These are phyloP conservation scores for Abrus pulchellus DNA, from an alignment of 306 rosid genomes.

Conservation along the genomic window DNA sequence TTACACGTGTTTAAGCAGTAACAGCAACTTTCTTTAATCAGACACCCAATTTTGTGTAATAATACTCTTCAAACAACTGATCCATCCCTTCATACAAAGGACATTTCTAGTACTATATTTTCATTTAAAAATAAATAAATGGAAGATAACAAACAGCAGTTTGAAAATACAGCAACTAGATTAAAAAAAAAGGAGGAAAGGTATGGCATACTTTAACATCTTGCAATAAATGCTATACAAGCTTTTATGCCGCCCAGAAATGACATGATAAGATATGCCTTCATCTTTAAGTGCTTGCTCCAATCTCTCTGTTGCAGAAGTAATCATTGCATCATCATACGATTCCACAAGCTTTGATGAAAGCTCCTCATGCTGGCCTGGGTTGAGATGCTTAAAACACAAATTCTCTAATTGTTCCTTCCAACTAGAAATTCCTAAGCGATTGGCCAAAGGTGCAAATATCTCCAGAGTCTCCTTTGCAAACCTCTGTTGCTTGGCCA, in stretches of 20 bases:
- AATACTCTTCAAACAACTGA: not conserved
- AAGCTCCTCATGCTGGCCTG: constrained; percentile 73
- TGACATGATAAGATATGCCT: constrained; percentile 78
- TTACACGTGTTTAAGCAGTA: not conserved
- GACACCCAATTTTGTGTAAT: not conserved
- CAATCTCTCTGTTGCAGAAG: constrained; percentile 72
- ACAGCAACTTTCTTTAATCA: not conserved
- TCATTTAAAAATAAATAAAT: constrained; percentile 3
- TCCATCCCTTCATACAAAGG: not conserved
- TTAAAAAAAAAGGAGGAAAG: constrained; percentile 9
- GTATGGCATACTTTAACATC: constrained; percentile 80
- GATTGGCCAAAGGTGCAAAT: constrained; percentile 93
- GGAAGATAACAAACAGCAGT: not conserved
- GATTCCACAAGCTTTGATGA: constrained; percentile 81
- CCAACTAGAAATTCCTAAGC: constrained; percentile 93
- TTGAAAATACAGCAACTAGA: constrained; percentile 4
- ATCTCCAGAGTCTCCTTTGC: constrained; percentile 99
- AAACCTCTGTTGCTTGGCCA: constrained; percentile 81
- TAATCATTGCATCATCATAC: constrained; percentile 82
- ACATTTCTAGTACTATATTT: not conserved
- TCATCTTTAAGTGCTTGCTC: constrained; percentile 74
- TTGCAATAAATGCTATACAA: constrained; percentile 85
- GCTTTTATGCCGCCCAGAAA: constrained; percentile 95
- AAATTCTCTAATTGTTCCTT: constrained; percentile 88
- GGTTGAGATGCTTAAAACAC: constrained; percentile 89